Conservation (phyloP, 1,284 basidiomycete genomes). For the Malassezia japonica region DNA sequence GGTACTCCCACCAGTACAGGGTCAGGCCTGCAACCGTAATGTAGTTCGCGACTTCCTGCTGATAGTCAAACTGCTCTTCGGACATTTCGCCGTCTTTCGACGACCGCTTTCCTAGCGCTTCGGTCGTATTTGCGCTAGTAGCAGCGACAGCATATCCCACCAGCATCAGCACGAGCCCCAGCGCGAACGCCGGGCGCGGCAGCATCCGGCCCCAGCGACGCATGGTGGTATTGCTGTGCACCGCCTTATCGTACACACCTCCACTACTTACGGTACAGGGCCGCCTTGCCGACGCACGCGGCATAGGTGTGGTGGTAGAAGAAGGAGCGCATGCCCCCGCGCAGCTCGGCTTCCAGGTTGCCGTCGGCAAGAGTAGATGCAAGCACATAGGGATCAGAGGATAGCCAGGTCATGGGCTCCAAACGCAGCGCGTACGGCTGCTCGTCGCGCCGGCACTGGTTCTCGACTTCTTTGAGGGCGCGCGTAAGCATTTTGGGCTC, state of each 20-base stretch:
- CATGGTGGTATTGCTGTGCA: neutral
- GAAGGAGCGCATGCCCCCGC: slow-evolving; percentile 7
- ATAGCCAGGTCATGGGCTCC: neutral
- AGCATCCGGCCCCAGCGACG: too few species aligned
- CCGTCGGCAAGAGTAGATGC: neutral
- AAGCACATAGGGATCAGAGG: neutral
- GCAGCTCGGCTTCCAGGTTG: neutral
- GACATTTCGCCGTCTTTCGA: too few species aligned
- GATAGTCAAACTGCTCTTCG: slow-evolving; percentile 1
- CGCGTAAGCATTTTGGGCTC: slow-evolving; percentile 6
- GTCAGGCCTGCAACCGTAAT: slow-evolving; percentile 19
- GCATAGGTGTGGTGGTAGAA: slow-evolving; percentile 8
- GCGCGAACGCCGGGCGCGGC: neutral
- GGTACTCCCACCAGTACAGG: slow-evolving; percentile 22
- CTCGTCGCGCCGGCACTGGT: slow-evolving; percentile 5
- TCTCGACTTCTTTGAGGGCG: slow-evolving; percentile 14
- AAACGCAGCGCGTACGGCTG: neutral
- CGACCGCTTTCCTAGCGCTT: too few species aligned
- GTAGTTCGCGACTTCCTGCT: slow-evolving; percentile 14
- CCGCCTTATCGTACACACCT: neutral
- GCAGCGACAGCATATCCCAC: too few species aligned
- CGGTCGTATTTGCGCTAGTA: too few species aligned
- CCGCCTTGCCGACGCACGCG: slow-evolving; percentile 1
- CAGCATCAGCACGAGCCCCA: neutral
- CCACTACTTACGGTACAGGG: slow-evolving; percentile 1